These are phyloP conservation scores for Alternaria conjuncta DNA, from an alignment of 2,329 filamentous ascomycete species.

Conservation along the genomic window DNA sequence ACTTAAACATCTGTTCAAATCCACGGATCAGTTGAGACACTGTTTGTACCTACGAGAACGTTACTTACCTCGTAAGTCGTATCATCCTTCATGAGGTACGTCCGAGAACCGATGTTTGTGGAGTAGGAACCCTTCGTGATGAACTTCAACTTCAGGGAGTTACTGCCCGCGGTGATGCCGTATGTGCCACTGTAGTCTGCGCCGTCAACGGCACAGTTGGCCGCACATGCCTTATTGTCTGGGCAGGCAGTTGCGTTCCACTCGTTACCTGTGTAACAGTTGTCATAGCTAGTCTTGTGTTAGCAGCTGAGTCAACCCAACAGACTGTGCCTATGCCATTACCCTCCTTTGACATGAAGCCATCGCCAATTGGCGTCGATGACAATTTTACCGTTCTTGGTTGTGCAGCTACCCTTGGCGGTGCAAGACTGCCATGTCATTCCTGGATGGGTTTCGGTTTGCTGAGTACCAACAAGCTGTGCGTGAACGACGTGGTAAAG, in stretches of 20 bases:
- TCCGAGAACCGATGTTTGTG: constrained; percentile 48
- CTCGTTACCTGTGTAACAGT: constrained; percentile 51
- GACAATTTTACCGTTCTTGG: constrained; percentile 43
- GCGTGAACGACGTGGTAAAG: constrained; percentile 54
- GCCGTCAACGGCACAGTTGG: constrained; percentile 49
- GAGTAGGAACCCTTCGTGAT: constrained; percentile 57
- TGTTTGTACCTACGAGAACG: not conserved
- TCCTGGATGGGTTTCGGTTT: constrained; percentile 49
- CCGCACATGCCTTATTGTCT: constrained; percentile 40
- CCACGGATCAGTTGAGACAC: not conserved
- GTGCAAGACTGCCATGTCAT: constrained; percentile 49
- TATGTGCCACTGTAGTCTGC: constrained; percentile 48
- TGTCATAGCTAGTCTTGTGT: constrained; percentile 39
- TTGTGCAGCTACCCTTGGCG: constrained; percentile 45
- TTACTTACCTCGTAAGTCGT: constrained; percentile 31
- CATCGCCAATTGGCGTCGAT: constrained; percentile 58
- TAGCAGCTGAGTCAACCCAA: not conserved
- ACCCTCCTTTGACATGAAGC: constrained; percentile 50
- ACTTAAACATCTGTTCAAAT: constrained; percentile 40
- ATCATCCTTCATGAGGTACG: constrained; percentile 46
- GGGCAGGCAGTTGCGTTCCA: constrained; percentile 49
- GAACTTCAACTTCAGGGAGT: constrained; percentile 61
- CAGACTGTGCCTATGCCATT: not conserved
- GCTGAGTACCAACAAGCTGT: constrained; percentile 52
- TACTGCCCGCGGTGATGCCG: constrained; percentile 59